Percentiles rank a stretch among this genome's conserved stretches.
phyloP scores from a whole-genome alignment of 345 rosid species.

The Kandelia obovata region DNA sequence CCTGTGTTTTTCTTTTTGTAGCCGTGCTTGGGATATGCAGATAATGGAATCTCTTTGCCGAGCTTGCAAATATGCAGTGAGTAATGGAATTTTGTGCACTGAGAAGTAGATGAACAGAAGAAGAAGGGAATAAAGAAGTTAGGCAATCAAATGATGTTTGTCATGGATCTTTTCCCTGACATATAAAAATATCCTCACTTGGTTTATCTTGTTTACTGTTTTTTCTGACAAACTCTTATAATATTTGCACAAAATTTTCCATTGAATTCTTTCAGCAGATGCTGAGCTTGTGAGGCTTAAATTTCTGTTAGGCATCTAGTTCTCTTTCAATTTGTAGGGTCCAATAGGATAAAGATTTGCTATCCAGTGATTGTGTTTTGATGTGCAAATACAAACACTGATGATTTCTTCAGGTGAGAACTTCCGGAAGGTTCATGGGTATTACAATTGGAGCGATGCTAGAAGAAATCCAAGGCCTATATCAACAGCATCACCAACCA shows the following conservation, averaged over 20 bases:
- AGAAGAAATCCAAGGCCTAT: slow-evolving; percentile 83
- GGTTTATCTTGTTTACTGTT: too few species aligned
- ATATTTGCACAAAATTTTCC: slow-evolving; percentile 1
- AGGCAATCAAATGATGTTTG: too few species aligned
- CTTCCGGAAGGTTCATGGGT: slow-evolving; percentile 92
- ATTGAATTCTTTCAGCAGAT: not conserved
- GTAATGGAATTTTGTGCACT: slow-evolving; percentile 26
- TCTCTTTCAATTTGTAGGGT: not conserved
- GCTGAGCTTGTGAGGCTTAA: not conserved
- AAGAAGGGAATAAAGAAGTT: not conserved
- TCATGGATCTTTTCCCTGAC: not conserved
- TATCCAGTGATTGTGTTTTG: not conserved
- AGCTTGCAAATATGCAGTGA: slow-evolving; percentile 99
- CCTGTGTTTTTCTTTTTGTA: slow-evolving; percentile 35
- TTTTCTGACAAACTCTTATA: not conserved
- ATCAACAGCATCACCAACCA: slow-evolving; percentile 92
- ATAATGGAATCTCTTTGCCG: slow-evolving; percentile 99
- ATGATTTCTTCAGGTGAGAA: slow-evolving; percentile 65
- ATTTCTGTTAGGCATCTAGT: not conserved
- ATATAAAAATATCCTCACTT: not conserved
- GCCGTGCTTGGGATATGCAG: slow-evolving; percentile 99
- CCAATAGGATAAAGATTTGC: not conserved
- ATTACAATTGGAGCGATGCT: slow-evolving; percentile 91
- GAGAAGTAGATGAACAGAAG: slow-evolving; percentile 6
- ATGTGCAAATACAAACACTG: slow-evolving; percentile 4